Evolutionary conservation across 176 grass and related monocot species (phyloP).

Genomic region (Hyparrhenia diplandra): DNA sequence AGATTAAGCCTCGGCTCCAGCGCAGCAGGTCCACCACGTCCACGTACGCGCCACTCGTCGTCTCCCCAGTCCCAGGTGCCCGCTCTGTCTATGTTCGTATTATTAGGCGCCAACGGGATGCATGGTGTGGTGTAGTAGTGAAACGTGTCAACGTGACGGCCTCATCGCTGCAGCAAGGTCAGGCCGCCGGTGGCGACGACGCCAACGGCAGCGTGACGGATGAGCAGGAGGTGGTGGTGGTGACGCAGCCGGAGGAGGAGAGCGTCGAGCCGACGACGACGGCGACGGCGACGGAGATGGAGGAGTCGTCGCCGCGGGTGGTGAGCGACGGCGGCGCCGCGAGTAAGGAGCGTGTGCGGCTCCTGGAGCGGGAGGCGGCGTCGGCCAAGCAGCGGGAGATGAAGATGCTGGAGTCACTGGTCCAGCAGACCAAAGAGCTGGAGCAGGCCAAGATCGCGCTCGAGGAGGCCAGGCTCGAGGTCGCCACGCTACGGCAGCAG

Average conservation of each 20-base stretch:
- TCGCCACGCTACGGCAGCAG: constrained; percentile 23
- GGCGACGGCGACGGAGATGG: constrained; percentile 11
- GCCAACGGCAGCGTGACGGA: constrained; percentile 16
- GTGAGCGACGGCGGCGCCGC: neutral
- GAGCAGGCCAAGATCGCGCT: constrained; percentile 87
- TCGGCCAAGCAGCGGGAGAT: constrained; percentile 62
- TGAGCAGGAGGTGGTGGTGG: constrained; percentile 22
- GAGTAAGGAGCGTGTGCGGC: constrained; percentile 2
- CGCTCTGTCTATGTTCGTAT: too few species aligned
- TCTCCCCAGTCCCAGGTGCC: constrained; percentile 19
- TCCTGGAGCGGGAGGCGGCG: constrained; percentile 53
- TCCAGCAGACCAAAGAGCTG: constrained; percentile 64
- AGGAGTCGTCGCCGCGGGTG: constrained; percentile 4
- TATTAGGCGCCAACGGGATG: neutral
- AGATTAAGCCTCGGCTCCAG: constrained; percentile 17
- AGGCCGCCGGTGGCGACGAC: neutral
- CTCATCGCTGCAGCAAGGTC: neutral
- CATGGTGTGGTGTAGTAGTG: neutral
- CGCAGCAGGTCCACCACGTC: constrained; percentile 32
- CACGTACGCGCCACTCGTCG: neutral
- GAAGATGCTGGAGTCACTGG: constrained; percentile 75
- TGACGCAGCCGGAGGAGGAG: constrained; percentile 26
- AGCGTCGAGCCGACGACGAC: neutral
- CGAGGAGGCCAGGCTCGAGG: constrained; percentile 71
- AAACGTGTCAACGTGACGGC: neutral